These are phyloP conservation scores for Dictyostelium intermedium DNA, from an alignment of 78 protist genomes.

Conservation along the genomic window DNA sequence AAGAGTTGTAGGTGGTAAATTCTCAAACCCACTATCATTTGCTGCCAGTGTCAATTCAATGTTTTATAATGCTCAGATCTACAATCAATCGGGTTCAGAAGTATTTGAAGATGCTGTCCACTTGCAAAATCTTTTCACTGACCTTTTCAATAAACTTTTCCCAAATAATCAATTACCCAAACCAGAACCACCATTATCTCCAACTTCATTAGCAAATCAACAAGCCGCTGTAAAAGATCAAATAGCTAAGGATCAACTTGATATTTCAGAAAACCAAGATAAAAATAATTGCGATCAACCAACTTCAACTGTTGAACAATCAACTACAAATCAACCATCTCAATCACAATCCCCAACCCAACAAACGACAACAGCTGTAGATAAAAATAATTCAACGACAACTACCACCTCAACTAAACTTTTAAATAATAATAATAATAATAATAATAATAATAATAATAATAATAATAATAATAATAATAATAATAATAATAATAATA, in stretches of 20 bases:
- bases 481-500: neutral
- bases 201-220: neutral
- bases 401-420: conserved; percentile 1
- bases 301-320: neutral
- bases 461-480: neutral
- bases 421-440: neutral
- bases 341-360: neutral
- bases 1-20: conserved; percentile 20
- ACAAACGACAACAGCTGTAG: neutral
- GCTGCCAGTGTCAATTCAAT: conserved; percentile 35
- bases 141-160: conserved; percentile 24
- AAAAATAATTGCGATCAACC: neutral
- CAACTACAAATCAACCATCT: neutral
- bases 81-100: conserved; percentile 54
- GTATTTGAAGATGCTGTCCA: conserved; percentile 74
- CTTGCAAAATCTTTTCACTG: conserved; percentile 49
- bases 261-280: neutral
- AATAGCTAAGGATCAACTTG: neutral
- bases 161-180: conserved; percentile 39
- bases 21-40: conserved; percentile 33
- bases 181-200: conserved; percentile 71
- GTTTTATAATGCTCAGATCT: conserved; percentile 74
- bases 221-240: neutral
- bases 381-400: neutral
- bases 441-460: neutral